Percentiles rank a stretch among this genome's conserved stretches.
Conservation (phyloP, 2,329 filamentous ascomycete species). For the Xylaria sp. region DNA sequence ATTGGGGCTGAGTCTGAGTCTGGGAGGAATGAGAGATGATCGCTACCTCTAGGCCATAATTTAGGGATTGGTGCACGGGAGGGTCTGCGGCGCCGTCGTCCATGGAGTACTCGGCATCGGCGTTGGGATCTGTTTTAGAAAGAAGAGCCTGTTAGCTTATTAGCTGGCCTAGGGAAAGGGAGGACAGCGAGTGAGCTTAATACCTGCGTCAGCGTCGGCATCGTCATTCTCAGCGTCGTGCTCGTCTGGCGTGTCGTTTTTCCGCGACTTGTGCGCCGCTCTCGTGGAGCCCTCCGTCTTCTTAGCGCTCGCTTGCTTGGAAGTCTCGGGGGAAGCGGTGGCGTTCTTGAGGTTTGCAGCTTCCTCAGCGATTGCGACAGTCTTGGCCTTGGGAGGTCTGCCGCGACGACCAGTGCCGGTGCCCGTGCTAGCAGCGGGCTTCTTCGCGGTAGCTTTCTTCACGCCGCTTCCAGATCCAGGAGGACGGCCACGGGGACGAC, state of each 20-base stretch:
- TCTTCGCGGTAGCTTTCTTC: slow-evolving; percentile 27
- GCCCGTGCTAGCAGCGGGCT: slow-evolving; percentile 13
- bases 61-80: slow-evolving; percentile 7
- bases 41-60: slow-evolving; percentile 24
- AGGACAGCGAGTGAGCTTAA: neutral
- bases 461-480: slow-evolving; percentile 36
- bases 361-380: neutral
- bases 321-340: slow-evolving; percentile 21
- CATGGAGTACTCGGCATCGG: slow-evolving; percentile 21
- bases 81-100: slow-evolving; percentile 20
- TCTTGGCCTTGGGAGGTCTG: slow-evolving; percentile 32
- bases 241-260: slow-evolving; percentile 27
- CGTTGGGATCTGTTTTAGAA: slow-evolving; percentile 10
- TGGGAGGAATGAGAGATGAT: neutral
- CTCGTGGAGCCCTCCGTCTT: slow-evolving; percentile 18
- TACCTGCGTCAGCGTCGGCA: slow-evolving; percentile 23
- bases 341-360: slow-evolving; percentile 30
- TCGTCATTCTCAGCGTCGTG: slow-evolving; percentile 29
- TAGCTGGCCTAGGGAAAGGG: neutral
- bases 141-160: slow-evolving; percentile 6
- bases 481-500: slow-evolving; percentile 45
- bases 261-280: slow-evolving; percentile 25
- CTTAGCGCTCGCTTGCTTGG: slow-evolving; percentile 19
- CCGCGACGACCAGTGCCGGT: slow-evolving; percentile 28
- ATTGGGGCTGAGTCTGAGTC: neutral